Base-by-base conservation (phyloP, 176 grass and related monocot species). In the Urochloa ruziziensis region DNA sequence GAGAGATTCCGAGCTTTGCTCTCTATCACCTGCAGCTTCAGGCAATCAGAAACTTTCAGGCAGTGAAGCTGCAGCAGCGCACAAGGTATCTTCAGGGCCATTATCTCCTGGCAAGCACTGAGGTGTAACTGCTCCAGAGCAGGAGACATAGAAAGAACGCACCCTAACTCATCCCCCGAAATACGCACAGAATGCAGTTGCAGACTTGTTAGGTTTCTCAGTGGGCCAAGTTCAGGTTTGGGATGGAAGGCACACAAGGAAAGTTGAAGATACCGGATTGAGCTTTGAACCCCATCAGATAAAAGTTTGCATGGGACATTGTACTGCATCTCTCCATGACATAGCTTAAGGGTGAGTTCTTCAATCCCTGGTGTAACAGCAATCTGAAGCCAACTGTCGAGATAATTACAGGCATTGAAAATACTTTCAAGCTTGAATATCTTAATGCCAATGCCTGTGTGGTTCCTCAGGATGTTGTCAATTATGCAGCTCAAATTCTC, bases 1-100 rank as follows among this genome's bases (percentile, higher is more conserved):
- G 27, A 47, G 47, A 85, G 36, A 78, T 85, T 85, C 58, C 62
- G 83, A 78, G 73, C 73, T 14, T 69, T 85, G 51, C 14, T 77
- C 83, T 85, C 51, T 85, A 85, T 43, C 23, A 21, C 28, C 24
- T 5, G 73, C 49, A 85, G 51, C 4, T 23, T 68, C 7, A 0
- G 2, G 6, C 81, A 83, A 36, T 4, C 0, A 7, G 5, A 16
- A n/a, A 83, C 42, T 2, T 28, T 12, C 30, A 83, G 10, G 43
- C 5, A 28, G 24, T 3, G 23, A 23, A 83, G 43, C 6, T 34
- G 42, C 21, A 29, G 54, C 40, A 83, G 21, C 12, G 14, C 10
- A 1, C 51, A 56, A 39, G 73, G 73, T 75, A 75, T 58, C 73
- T 57, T 75, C 18, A 75, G 19, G 19, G 10, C n/a, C 11, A 35